Evolutionary conservation across 78 protist species (phyloP).

Genomic region (Pigoraptor vietnamica): DNA sequence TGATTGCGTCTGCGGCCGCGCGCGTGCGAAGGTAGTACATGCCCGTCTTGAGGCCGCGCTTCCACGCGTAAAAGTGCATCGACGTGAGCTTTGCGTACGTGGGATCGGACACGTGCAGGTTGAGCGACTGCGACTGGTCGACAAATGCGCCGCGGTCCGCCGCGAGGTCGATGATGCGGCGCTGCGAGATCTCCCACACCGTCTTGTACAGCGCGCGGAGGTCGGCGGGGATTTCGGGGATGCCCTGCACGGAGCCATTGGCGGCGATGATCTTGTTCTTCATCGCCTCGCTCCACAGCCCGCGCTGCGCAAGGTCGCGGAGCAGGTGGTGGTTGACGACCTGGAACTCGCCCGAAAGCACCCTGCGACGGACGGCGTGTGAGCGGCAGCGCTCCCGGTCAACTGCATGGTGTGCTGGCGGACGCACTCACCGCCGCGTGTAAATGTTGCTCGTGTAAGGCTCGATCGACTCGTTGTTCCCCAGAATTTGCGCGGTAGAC

Average conservation of each 20-base stretch:
- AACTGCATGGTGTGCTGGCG: no score
- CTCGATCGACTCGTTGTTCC: slow-evolving; percentile 98
- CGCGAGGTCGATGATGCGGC: slow-evolving; percentile 91
- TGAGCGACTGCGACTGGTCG: slow-evolving; percentile 89
- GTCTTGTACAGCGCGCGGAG: slow-evolving; percentile 89
- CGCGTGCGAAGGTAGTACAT: slow-evolving; percentile 96
- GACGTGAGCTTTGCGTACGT: slow-evolving; percentile 79
- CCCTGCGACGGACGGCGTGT: slow-evolving; percentile 88
- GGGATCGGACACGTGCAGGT: slow-evolving; percentile 85
- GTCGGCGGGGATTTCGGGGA: slow-evolving; percentile 65
- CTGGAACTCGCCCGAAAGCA: slow-evolving; percentile 91
- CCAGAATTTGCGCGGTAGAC: slow-evolving; percentile 94
- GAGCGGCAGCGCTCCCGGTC: no score
- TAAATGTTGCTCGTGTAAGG: slow-evolving; percentile 97
- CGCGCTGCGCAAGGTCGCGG: slow-evolving; percentile 74
- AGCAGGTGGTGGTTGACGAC: slow-evolving; percentile 91
- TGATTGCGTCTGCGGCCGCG: slow-evolving; percentile 92
- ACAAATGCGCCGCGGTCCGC: slow-evolving; percentile 97
- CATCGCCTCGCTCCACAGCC: slow-evolving; percentile 80
- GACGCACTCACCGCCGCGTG: slow-evolving; percentile 60
- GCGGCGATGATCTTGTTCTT: slow-evolving; percentile 75
- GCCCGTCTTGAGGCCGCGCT: slow-evolving; percentile 97
- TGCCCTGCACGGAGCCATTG: slow-evolving; percentile 85
- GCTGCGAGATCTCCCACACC: slow-evolving; percentile 95
- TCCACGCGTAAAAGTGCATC: slow-evolving; percentile 98